Evolutionary conservation across 2,329 filamentous ascomycete genomes (phyloP).

Genomic region (Epichloe amarillans): DNA sequence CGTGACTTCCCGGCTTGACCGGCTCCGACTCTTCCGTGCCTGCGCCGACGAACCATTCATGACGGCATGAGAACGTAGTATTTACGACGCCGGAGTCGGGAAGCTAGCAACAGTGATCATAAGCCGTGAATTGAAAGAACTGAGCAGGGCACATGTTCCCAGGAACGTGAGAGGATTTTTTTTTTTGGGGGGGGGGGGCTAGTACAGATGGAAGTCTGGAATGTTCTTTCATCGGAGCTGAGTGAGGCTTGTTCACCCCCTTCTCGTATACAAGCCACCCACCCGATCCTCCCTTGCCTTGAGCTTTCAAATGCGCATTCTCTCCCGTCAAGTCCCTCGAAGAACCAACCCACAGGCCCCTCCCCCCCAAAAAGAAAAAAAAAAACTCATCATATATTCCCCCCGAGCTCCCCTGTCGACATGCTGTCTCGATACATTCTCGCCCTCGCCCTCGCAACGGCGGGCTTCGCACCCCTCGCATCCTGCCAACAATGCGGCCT

Average conservation of each 20-base stretch:
- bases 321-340: not conserved
- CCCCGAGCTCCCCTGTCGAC: not conserved
- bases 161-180: too few species aligned
- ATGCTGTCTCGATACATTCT: conserved; percentile 15
- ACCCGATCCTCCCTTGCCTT: not conserved
- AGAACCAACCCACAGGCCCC: too few species aligned
- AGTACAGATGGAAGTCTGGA: not conserved
- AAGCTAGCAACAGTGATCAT: too few species aligned
- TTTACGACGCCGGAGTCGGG: too few species aligned
- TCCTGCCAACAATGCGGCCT: conserved; percentile 13
- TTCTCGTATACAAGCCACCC: not conserved
- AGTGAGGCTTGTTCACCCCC: not conserved
- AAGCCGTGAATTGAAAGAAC: too few species aligned
- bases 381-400: not conserved
- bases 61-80: too few species aligned
- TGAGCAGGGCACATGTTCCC: too few species aligned
- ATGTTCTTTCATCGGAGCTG: not conserved
- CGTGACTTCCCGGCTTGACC: too few species aligned
- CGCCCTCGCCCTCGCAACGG: conserved; percentile 9
- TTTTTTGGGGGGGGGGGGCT: too few species aligned
- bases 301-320: not conserved
- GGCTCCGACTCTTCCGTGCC: too few species aligned
- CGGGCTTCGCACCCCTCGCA: conserved; percentile 8
- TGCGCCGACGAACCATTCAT: too few species aligned
- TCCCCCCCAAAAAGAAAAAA: not conserved